Evolutionary conservation across 345 rosid species (phyloP), one percentile per base, ranked within the genome.

Genomic region (Linum tenue): DNA sequence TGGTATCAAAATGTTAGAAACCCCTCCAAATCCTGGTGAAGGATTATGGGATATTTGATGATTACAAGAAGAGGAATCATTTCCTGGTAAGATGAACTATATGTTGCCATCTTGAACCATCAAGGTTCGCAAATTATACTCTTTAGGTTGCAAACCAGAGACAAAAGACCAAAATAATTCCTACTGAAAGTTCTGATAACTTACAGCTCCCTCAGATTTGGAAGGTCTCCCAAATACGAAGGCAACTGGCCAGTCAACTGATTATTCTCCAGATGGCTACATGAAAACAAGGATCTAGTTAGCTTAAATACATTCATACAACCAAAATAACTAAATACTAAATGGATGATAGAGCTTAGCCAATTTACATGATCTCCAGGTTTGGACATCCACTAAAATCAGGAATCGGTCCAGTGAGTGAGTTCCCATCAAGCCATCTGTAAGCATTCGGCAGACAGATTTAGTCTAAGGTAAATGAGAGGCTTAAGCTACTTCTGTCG

Each of bases 221-320:
- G 85, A 60, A 95, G 83, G 71, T 83, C 79, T 7, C 59, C n/a
- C 22, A 91, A 72, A 59, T 89, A 79, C 36, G 92, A 77, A 73
- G 98, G 95, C 76, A 95, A 83, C 67, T 77, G 84, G 70, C 97
- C 98, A 3, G 85, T 84, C 78, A 95, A 77, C 59, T 68, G 82
- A 80, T 95, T 95, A 85, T 91, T 85, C 83, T 91, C 98, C 0
- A 95, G 88, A 81, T 95, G 99, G 70, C 99, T 95, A 66, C 51
- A 82, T 64, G 37, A 79, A 22, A 41, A 74, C 60, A 67, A 77
- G 60, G 40, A 50, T 62, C 6, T 73, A 58, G 53, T 73, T 59
- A 76, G 77, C 39, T 71, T 66, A 8, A 75, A n/a, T 53, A 62
- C 44, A 66, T 55, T 48, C 17, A 62, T 42, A 63, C 61, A 67